phyloP scores from a whole-genome alignment of 2,329 filamentous ascomycete species.

The Penicillium digitatum region DNA sequence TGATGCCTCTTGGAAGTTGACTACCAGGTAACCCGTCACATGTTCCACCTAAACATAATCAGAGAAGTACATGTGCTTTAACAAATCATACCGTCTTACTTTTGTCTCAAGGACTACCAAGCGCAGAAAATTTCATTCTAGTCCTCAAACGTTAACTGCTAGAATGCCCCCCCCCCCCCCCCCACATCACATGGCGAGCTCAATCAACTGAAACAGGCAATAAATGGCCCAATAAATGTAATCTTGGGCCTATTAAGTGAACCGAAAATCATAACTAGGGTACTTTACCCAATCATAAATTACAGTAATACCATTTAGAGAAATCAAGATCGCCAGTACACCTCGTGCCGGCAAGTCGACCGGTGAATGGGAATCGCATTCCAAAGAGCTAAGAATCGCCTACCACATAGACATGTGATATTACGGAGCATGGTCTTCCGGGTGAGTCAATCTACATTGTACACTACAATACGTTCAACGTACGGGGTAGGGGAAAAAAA shows the following conservation, averaged over 20 bases:
- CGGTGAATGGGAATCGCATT: background rate
- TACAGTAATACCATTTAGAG: background rate
- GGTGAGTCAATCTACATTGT: background rate
- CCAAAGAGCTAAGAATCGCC: background rate
- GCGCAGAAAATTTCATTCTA: background rate
- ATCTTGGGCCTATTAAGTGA: background rate
- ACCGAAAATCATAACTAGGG: background rate
- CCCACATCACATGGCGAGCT: slow-evolving; percentile 5
- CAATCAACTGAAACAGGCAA: background rate
- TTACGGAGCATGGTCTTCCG: slow-evolving; percentile 4
- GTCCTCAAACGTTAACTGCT: background rate
- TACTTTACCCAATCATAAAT: background rate
- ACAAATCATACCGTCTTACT: background rate
- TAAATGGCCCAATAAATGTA: background rate
- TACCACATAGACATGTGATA: slow-evolving; percentile 1
- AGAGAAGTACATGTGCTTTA: background rate
- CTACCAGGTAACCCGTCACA: background rate
- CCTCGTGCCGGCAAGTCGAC: background rate
- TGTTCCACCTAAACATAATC: background rate
- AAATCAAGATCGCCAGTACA: background rate
- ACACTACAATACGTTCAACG: background rate
- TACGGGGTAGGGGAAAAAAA: background rate
- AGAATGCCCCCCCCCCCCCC: background rate
- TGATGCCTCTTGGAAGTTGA: too few species aligned
- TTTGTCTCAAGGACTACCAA: background rate